These are phyloP conservation scores for Ustilago esculenta DNA, from an alignment of 1,284 basidiomycete species.

Conservation along the genomic window DNA sequence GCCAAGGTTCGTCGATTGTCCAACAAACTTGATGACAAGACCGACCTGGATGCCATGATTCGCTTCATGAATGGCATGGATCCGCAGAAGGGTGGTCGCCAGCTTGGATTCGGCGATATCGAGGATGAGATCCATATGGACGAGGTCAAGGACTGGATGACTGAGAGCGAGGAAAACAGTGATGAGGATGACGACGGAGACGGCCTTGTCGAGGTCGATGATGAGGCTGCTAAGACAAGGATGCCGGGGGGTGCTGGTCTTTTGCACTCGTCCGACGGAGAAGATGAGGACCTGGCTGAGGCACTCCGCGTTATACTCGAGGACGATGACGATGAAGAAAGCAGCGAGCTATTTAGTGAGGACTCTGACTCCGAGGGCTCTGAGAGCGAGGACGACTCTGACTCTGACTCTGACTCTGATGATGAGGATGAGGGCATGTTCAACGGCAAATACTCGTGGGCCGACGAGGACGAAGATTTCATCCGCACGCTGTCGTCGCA, in stretches of 20 bases:
- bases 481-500: conserved; percentile 70
- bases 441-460: conserved; percentile 70
- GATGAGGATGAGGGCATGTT: conserved; percentile 63
- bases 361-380: conserved; percentile 28
- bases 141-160: conserved; percentile 60
- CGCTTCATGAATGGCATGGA: conserved; percentile 62
- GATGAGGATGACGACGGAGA: conserved; percentile 16
- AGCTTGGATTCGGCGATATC: conserved; percentile 58
- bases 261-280: neutral
- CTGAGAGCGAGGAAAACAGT: conserved; percentile 43
- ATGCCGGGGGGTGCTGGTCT: neutral
- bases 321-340: conserved; percentile 33
- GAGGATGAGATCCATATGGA: conserved; percentile 44
- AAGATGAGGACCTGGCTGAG: conserved; percentile 37
- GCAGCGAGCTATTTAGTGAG: conserved; percentile 31
- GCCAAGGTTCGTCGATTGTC: conserved; percentile 27
- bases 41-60: conserved; percentile 54
- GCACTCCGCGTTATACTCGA: conserved; percentile 44
- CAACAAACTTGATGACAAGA: conserved; percentile 33
- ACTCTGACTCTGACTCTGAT: conserved; percentile 31
- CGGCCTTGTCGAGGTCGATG: neutral
- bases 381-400: conserved; percentile 20
- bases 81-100: conserved; percentile 50
- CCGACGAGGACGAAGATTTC: conserved; percentile 75
- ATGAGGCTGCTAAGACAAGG: neutral